Conservation (phyloP, 2,329 filamentous ascomycete genomes). For the Alternaria sp. region DNA sequence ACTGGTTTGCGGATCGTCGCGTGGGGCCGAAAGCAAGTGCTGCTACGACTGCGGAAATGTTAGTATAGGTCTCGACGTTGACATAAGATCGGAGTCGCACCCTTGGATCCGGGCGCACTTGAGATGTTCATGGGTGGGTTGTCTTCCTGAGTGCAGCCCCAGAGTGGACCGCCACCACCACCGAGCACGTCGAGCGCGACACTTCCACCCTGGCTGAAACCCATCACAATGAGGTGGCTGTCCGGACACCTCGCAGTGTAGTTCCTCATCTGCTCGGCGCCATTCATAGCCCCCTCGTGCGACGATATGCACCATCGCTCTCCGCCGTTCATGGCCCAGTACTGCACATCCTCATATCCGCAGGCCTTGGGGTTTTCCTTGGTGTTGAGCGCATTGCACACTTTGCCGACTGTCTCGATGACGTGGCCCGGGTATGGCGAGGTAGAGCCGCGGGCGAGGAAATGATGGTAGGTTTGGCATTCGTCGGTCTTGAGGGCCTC, state of each 20-base stretch:
- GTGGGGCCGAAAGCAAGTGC: conserved; percentile 33
- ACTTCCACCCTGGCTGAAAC: conserved; percentile 37
- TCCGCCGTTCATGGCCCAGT: conserved; percentile 32
- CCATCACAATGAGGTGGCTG: conserved; percentile 35
- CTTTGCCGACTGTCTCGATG: conserved; percentile 33
- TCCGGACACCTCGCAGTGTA: conserved; percentile 35
- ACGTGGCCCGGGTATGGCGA: conserved; percentile 37
- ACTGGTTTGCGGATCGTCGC: conserved; percentile 32
- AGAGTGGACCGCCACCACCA: conserved; percentile 33
- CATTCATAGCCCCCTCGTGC: conserved; percentile 33
- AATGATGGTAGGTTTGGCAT: conserved; percentile 35
- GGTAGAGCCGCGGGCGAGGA: conserved; percentile 34
- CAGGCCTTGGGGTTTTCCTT: conserved; percentile 29
- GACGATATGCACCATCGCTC: conserved; percentile 34
- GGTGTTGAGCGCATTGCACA: conserved; percentile 33
- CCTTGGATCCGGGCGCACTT: conserved; percentile 28
- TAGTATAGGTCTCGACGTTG: not conserved
- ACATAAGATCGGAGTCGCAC: conserved; percentile 6
- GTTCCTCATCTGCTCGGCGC: conserved; percentile 35
- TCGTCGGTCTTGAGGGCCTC: conserved; percentile 30
- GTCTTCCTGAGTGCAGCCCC: conserved; percentile 30
- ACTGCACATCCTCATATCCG: conserved; percentile 36
- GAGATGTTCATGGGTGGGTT: conserved; percentile 29
- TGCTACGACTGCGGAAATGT: conserved; percentile 27
- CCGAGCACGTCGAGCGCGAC: conserved; percentile 33